Evolutionary conservation across 768 basidiomycete species (phyloP), one percentile per base, ranked within the genome.

Genomic region (Daedaleopsis sinensis): DNA sequence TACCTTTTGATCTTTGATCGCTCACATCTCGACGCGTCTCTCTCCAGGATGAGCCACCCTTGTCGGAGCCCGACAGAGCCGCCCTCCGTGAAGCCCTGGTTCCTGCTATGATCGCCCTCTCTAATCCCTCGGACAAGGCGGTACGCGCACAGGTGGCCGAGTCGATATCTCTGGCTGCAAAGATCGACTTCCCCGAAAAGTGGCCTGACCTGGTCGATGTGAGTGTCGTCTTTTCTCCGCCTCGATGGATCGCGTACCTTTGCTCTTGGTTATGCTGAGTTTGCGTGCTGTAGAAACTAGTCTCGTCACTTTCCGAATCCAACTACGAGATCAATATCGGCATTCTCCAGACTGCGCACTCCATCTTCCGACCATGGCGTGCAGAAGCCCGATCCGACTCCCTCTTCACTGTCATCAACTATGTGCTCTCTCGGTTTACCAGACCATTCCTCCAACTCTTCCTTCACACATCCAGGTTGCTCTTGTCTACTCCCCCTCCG

Each of bases 121-220:
- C 94, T 0, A 79, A 79, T 60, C 82, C 91, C 8, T 75, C 84
- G 39, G 90, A 93, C 74, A 92, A 90, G 69, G 63, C 80, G 4
- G 80, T 92, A 57, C 85, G 92, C 7, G 86, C 89, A 1, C 95
- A 98, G 75, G 84, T 98, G 37, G 96, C 94, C 16, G 96, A 99
- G 76, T 86, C 94, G 11, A 90, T 98, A 36, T 89, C 95, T 9
- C 83, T 96, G 67, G 90, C 98, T 70, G 96, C 97, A 15, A 86
- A 89, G 65, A 80, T 88, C 24, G 97, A 99, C 77, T 99, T 98
- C 72, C 97, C 97, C 11, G 74, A 79, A 16, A 84, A 84, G 66
- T 99, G 97, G 97, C 81, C 84, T 18, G 86, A 90, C 76, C 83
- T 98, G 62, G 88, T 97, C 68, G 90, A 94, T 78, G 96, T 97